phyloP scores from a whole-genome alignment of 2,329 filamentous ascomycete species.

The Hypoxylon sp. region DNA sequence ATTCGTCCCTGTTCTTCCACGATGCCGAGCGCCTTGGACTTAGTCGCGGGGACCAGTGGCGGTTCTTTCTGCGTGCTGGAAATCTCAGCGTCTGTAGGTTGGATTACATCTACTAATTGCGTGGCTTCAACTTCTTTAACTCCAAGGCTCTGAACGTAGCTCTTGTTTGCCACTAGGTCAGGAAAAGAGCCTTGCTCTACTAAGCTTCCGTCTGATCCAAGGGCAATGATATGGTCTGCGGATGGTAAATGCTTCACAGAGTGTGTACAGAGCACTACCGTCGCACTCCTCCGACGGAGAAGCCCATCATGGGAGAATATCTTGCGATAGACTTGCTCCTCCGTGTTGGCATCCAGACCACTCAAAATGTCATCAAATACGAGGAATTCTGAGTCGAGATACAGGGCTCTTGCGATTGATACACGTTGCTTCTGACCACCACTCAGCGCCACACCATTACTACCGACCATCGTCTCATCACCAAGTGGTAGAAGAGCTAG shows the following conservation, averaged over 20 bases:
- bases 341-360: constrained; percentile 55
- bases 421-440: constrained; percentile 64
- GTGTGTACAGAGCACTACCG: constrained; percentile 58
- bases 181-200: constrained; percentile 61
- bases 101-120: constrained; percentile 5
- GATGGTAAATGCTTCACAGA: constrained; percentile 57
- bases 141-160: constrained; percentile 46
- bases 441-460: constrained; percentile 61
- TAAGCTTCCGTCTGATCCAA: constrained; percentile 58
- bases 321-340: constrained; percentile 52
- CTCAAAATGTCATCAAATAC: constrained; percentile 57
- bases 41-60: background rate
- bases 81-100: background rate
- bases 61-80: background rate
- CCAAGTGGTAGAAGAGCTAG: constrained; percentile 55
- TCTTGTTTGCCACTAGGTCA: constrained; percentile 53
- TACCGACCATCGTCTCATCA: constrained; percentile 60
- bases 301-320: constrained; percentile 52
- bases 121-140: constrained; percentile 31
- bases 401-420: constrained; percentile 55
- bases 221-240: constrained; percentile 64
- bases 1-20: constrained; percentile 12
- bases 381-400: constrained; percentile 51
- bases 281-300: constrained; percentile 45
- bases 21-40: constrained; percentile 2